Percentiles rank a stretch among this genome's conserved stretches.
Evolutionary conservation across 2,329 filamentous ascomycete genomes (phyloP).

Genomic region (Helotiales sp.): DNA sequence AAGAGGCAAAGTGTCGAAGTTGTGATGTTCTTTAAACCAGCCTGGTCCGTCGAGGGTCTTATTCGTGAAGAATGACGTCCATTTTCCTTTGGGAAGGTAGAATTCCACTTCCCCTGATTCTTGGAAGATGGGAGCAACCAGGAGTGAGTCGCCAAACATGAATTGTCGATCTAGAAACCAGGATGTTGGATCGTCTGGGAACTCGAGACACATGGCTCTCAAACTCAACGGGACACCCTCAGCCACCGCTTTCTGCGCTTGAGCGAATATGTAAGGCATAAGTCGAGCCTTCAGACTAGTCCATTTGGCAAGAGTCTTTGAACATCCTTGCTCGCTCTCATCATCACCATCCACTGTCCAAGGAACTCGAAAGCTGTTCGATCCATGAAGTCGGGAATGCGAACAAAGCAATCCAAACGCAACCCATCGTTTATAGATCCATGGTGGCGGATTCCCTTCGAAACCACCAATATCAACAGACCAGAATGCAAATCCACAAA

Average conservation of each 20-base stretch:
- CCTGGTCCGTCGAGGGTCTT: constrained; percentile 41
- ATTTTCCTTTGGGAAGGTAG: constrained; percentile 52
- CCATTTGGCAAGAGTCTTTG: constrained; percentile 46
- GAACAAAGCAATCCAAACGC: constrained; percentile 62
- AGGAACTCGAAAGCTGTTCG: constrained; percentile 60
- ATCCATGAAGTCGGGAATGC: constrained; percentile 60
- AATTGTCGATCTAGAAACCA: constrained; percentile 61
- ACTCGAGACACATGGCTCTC: constrained; percentile 59
- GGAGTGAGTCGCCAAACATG: constrained; percentile 57
- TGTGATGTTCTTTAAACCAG: constrained; percentile 48
- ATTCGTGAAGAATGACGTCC: constrained; percentile 50
- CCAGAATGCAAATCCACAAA: constrained; percentile 61
- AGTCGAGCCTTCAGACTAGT: constrained; percentile 50
- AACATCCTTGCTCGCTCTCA: constrained; percentile 47
- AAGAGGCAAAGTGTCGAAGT: constrained; percentile 48
- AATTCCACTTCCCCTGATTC: constrained; percentile 55
- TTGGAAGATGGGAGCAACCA: constrained; percentile 60
- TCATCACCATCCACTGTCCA: constrained; percentile 62
- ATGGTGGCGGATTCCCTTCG: constrained; percentile 56
- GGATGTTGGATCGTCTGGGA: constrained; percentile 57
- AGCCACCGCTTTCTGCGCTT: constrained; percentile 48
- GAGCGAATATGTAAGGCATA: constrained; percentile 58
- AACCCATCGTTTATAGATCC: constrained; percentile 65
- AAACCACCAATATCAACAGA: constrained; percentile 64
- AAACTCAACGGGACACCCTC: constrained; percentile 55